Conservation (phyloP, 805 yeast genomes). For the Zygosaccharomyces kombuchaensis region DNA sequence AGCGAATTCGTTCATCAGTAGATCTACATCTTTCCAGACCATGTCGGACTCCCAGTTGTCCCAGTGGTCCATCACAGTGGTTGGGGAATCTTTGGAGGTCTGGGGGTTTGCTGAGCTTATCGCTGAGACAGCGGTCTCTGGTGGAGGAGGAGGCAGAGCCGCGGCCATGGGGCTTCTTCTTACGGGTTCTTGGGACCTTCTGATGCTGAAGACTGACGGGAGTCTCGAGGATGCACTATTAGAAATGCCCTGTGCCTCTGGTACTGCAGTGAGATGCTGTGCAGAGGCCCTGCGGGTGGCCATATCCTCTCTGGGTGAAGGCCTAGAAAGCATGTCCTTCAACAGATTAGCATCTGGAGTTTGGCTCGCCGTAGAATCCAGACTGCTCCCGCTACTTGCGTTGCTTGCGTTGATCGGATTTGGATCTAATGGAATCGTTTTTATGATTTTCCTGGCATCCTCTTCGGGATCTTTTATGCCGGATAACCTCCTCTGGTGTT, state of each 20-base stretch:
- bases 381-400: conserved; percentile 18
- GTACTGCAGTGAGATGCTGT: not conserved
- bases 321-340: conserved; percentile 18
- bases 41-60: conserved; percentile 43
- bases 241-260: conserved; percentile 1
- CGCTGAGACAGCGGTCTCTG: not conserved
- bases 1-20: conserved; percentile 89
- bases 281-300: not conserved
- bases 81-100: conserved; percentile 27
- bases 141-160: not conserved
- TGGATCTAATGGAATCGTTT: conserved; percentile 79
- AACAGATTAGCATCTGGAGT: conserved; percentile 19
- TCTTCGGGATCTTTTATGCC: conserved; percentile 60
- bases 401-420: conserved; percentile 53
- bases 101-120: conserved; percentile 4
- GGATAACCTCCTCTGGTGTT: conserved; percentile 49
- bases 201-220: conserved; percentile 8
- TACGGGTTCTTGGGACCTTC: conserved; percentile 2
- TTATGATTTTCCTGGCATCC: conserved; percentile 68
- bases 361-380: conserved; percentile 17
- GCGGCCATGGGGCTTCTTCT: not conserved
- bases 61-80: conserved; percentile 33
- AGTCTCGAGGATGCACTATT: conserved; percentile 1
- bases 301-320: conserved; percentile 17
- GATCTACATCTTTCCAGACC: conserved; percentile 73